Conservation (phyloP, 2,329 filamentous ascomycete genomes). For the Penicillium decumbens region DNA sequence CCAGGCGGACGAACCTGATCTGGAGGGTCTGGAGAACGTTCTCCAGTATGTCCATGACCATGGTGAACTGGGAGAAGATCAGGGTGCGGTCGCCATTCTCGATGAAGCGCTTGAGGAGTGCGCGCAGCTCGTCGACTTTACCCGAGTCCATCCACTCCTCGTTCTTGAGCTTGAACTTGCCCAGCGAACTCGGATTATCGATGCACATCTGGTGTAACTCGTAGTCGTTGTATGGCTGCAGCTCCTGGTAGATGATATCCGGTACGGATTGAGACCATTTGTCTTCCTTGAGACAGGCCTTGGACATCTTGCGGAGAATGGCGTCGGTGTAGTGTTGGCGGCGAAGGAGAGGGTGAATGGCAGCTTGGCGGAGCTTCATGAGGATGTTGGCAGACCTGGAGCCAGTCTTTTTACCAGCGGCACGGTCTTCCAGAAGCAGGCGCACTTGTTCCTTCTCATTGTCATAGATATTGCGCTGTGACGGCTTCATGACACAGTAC, state of each 20-base stretch:
- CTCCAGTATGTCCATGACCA: constrained; percentile 84
- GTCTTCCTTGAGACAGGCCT: constrained; percentile 68
- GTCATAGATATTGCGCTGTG: constrained; percentile 70
- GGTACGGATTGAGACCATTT: constrained; percentile 49
- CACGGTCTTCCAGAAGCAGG: constrained; percentile 57
- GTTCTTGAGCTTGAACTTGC: constrained; percentile 55
- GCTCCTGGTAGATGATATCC: constrained; percentile 52
- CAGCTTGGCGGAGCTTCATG: constrained; percentile 87
- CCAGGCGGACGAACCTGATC: constrained; percentile 78
- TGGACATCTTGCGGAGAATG: constrained; percentile 70
- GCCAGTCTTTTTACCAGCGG: constrained; percentile 51
- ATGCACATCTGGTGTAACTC: constrained; percentile 57
- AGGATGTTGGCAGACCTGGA: constrained; percentile 62
- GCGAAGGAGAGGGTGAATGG: constrained; percentile 86
- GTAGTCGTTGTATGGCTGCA: constrained; percentile 56
- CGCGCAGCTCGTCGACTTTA: constrained; percentile 76
- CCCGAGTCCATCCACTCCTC: constrained; percentile 69
- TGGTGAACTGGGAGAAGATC: constrained; percentile 90
- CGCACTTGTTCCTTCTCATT: constrained; percentile 60
- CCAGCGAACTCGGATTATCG: constrained; percentile 50
- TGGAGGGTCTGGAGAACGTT: constrained; percentile 69
- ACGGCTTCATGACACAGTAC: constrained; percentile 70
- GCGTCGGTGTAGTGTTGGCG: constrained; percentile 72
- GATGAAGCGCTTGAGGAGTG: constrained; percentile 68
- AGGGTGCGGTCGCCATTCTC: constrained; percentile 79